A percentile compares a stretch with the other conserved stretches of the same genome.
Conservation (phyloP, 179 eudicot species). For the Kewa caespitosa region DNA sequence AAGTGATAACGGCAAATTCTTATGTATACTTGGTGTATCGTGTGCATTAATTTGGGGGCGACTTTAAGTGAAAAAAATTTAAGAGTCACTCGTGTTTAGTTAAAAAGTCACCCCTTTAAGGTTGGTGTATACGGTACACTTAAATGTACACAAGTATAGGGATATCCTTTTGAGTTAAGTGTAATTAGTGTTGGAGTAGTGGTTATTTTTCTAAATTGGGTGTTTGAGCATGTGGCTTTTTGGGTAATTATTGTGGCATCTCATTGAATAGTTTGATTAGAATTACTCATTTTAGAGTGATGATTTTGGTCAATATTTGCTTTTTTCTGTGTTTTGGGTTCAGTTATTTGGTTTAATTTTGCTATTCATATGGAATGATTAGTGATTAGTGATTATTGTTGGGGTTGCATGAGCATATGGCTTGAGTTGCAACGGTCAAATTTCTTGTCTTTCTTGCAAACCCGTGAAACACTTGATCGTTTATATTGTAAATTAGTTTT, state of each 20-base stretch:
- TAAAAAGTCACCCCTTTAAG: too few species aligned
- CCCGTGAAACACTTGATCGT: conserved; percentile 17
- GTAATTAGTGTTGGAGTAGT: not conserved
- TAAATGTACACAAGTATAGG: too few species aligned
- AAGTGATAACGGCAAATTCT: not conserved
- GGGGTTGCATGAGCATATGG: conserved; percentile 13
- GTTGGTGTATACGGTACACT: too few species aligned
- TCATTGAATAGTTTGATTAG: conserved; percentile 18
- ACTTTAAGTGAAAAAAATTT: too few species aligned
- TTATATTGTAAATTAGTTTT: conserved; percentile 12
- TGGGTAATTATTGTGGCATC: conserved; percentile 19
- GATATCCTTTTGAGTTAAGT: too few species aligned
- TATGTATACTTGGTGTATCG: too few species aligned
- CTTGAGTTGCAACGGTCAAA: conserved; percentile 34
- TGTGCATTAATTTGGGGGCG: too few species aligned
- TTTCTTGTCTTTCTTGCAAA: conserved; percentile 35
- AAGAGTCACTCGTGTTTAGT: too few species aligned
- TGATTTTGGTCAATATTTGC: not conserved
- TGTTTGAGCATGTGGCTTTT: conserved; percentile 8
- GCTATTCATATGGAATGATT: conserved; percentile 12
- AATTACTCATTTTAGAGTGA: not conserved
- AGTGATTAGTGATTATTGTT: conserved; percentile 5
- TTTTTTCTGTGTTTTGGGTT: not conserved
- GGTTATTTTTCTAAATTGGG: conserved; percentile 10
- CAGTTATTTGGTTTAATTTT: too few species aligned